These are phyloP conservation scores for Trametes sanguinea DNA, from an alignment of 768 basidiomycete species.

Conservation along the genomic window DNA sequence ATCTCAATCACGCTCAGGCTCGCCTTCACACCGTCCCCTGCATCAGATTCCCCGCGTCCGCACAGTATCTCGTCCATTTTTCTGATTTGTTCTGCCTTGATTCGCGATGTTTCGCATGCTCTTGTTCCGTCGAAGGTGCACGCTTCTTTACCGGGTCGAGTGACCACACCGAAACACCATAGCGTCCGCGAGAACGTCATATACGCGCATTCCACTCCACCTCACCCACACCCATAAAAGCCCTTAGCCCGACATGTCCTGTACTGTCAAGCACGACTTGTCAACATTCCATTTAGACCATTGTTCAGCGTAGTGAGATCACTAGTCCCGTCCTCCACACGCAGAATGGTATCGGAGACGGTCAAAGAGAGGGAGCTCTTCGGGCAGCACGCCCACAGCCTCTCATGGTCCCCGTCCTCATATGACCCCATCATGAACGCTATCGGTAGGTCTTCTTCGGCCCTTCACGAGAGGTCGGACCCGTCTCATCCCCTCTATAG, in stretches of 20 bases:
- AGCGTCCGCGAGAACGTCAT: conserved; percentile 2
- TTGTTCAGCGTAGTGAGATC: not conserved
- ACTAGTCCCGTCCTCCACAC: not conserved
- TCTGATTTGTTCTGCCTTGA: not conserved
- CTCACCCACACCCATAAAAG: not conserved
- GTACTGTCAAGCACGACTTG: not conserved
- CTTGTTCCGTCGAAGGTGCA: not conserved
- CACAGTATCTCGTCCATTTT: not conserved
- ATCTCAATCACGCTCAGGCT: not conserved
- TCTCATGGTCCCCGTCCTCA: conserved; percentile 19
- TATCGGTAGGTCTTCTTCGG: conserved; percentile 23
- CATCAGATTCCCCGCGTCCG: conserved; percentile 6
- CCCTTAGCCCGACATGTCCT: not conserved
- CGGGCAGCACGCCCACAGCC: conserved; percentile 18
- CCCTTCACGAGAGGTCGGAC: not conserved
- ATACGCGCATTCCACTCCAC: not conserved
- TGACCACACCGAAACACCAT: conserved; percentile 2
- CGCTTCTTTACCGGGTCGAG: not conserved
- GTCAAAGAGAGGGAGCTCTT: conserved; percentile 22
- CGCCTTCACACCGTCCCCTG: not conserved
- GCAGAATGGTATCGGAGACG: conserved; percentile 11
- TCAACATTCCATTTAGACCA: conserved; percentile 1
- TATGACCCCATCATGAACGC: conserved; percentile 29
- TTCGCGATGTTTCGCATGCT: not conserved
- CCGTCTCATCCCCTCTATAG: conserved; percentile 11